Percentiles rank a stretch among this genome's conserved stretches.
phyloP scores from a whole-genome alignment of 1,139 yeast species.

The Zygoascus meyerae region DNA sequence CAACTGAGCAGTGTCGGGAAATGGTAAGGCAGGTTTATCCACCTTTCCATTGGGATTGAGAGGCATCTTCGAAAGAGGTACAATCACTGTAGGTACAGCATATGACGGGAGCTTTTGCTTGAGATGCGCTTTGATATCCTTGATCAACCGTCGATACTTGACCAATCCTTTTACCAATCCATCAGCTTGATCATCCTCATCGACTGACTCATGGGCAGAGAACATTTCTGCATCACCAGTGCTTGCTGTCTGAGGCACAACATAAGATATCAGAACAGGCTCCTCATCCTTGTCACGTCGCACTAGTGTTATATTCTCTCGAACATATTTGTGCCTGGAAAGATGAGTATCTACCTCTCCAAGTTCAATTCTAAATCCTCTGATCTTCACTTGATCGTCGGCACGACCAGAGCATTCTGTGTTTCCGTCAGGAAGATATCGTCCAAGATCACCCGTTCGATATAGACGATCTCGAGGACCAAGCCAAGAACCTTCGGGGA shows the following conservation, averaged over 20 bases:
- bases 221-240: constrained; percentile 39
- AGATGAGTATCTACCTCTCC: constrained; percentile 98
- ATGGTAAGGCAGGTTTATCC: constrained; percentile 94
- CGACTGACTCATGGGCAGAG: constrained; percentile 49
- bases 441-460: constrained; percentile 95
- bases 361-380: constrained; percentile 96
- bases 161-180: constrained; percentile 68
- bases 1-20: constrained; percentile 86
- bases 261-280: constrained; percentile 81
- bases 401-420: constrained; percentile 99
- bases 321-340: constrained; percentile 83
- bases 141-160: constrained; percentile 66
- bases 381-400: constrained; percentile 95
- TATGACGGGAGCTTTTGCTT: constrained; percentile 87
- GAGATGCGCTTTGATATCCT: constrained; percentile 73
- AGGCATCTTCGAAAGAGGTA: constrained; percentile 81
- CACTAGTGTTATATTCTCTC: constrained; percentile 91
- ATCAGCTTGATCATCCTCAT: constrained; percentile 51
- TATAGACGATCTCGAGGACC: constrained; percentile 95
- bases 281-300: constrained; percentile 90
- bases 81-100: constrained; percentile 88
- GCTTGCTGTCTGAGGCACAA: constrained; percentile 72
- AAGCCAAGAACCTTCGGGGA: constrained; percentile 46
- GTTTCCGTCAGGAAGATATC: constrained; percentile 94
- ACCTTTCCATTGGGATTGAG: constrained; percentile 97